These are phyloP conservation scores for Infundibulicybe gibba DNA, from an alignment of 768 basidiomycete genomes.

Conservation along the genomic window DNA sequence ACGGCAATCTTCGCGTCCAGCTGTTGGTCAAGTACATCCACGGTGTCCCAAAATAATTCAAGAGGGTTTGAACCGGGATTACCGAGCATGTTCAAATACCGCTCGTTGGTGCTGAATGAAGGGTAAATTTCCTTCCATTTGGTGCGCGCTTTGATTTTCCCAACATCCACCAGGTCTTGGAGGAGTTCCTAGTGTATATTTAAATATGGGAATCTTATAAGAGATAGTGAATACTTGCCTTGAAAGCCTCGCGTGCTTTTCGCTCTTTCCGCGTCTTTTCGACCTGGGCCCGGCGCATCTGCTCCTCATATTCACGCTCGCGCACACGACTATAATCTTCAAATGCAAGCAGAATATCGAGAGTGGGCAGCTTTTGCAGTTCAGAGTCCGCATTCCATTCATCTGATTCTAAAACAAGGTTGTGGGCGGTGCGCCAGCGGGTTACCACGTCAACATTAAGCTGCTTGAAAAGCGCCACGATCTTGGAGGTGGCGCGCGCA, in stretches of 20 bases:
- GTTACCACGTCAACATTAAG: constrained; percentile 92
- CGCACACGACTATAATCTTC: constrained; percentile 91
- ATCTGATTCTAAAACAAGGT: constrained; percentile 68
- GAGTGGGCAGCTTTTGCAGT: constrained; percentile 77
- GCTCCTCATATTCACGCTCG: constrained; percentile 89
- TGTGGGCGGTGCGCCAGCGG: constrained; percentile 85
- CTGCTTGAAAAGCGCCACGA: constrained; percentile 81
- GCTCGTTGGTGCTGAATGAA: constrained; percentile 66
- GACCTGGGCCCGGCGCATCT: constrained; percentile 73
- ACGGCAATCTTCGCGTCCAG: constrained; percentile 75
- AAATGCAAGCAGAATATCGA: constrained; percentile 91
- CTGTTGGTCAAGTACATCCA: constrained; percentile 84
- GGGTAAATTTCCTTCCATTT: constrained; percentile 94
- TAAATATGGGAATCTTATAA: not conserved
- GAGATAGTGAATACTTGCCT: constrained; percentile 39
- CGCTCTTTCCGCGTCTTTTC: constrained; percentile 83
- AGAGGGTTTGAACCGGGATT: constrained; percentile 93
- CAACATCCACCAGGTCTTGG: constrained; percentile 57
- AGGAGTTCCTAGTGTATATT: constrained; percentile 57
- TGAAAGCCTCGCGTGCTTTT: constrained; percentile 90
- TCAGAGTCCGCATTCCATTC: constrained; percentile 79
- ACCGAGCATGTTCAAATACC: constrained; percentile 88
- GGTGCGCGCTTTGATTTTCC: constrained; percentile 72
- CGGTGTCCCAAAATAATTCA: constrained; percentile 93
- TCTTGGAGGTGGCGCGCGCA: constrained; percentile 75